Base-by-base conservation (phyloP, 306 rosid genomes). In the Gillenia trifoliata region DNA sequence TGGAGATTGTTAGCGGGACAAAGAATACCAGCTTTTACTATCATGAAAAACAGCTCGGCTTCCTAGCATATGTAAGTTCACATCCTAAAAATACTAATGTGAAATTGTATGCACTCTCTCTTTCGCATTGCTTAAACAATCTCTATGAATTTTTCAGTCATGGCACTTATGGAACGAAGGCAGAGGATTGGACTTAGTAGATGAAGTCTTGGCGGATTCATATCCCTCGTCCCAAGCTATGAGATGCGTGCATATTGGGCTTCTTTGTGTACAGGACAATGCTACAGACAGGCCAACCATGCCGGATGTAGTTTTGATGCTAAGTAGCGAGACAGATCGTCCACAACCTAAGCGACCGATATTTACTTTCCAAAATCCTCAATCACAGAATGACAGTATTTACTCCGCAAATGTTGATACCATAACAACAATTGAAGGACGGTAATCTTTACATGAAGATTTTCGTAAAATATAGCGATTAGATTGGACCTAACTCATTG, bases 211-310 rank as follows among this genome's bases (percentile, higher is more conserved):
- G 60, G 50, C 1, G 13, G 47, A 68, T 40, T 28, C n/a, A 28
- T 63, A 38, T 29, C 59, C 68, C 0, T 17, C 59, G 0, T 2
- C 55, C 1, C 74, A 67, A 67, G 57, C 40, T 3, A 25, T 66
- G 66, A 75, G 74, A 41, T 76, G 66, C 20, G 8, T 77, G 30
- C 49, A 81, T 31, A 43, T 81, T 12, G 85, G 72, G n/a, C 85
- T 81, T 40, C 78, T 81, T 3, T 81, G 85, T 43, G 71, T 77
- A 4, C 85, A 81, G 40, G 78, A 79, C 26, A 52, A 34, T 50
- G 69, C 75, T 4, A 67, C 13, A 0, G 85, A 73, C 15, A 77
- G 85, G 28, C 85, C 82, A 13, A 68, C 55, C 72, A 82, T 68
- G 82, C 30, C 73, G 0, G 79, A 68, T 4, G 69, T 77, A 23